Evolutionary conservation across 2,329 filamentous ascomycete genomes (phyloP).

Genomic region (Apiospora saccharicola): DNA sequence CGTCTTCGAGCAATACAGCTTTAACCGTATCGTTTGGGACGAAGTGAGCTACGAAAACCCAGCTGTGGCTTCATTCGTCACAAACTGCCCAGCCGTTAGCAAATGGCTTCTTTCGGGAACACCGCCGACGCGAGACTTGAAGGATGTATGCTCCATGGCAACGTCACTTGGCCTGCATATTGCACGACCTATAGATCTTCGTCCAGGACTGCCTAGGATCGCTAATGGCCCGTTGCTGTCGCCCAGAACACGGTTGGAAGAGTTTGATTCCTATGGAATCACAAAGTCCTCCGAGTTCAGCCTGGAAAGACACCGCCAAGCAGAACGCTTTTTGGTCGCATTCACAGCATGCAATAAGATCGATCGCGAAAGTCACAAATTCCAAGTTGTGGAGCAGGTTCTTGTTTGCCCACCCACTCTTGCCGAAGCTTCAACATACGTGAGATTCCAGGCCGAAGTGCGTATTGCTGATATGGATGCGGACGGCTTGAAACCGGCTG

Average conservation of each 20-base stretch:
- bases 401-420: slow-evolving; percentile 39
- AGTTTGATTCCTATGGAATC: slow-evolving; percentile 42
- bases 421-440: slow-evolving; percentile 37
- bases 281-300: slow-evolving; percentile 45
- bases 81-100: slow-evolving; percentile 40
- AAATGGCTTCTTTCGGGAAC: slow-evolving; percentile 56
- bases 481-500: slow-evolving; percentile 27
- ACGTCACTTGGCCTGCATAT: slow-evolving; percentile 48
- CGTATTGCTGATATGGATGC: slow-evolving; percentile 40
- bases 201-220: slow-evolving; percentile 45
- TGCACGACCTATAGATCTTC: slow-evolving; percentile 42
- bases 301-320: slow-evolving; percentile 45
- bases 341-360: slow-evolving; percentile 42
- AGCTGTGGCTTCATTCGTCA: slow-evolving; percentile 43
- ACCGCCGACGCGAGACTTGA: slow-evolving; percentile 46
- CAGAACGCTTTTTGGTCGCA: slow-evolving; percentile 39
- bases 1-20: slow-evolving; percentile 48
- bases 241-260: slow-evolving; percentile 43
- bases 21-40: slow-evolving; percentile 49
- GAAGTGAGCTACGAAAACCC: slow-evolving; percentile 52
- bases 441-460: slow-evolving; percentile 41
- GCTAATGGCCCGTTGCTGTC: slow-evolving; percentile 42
- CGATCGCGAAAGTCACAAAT: slow-evolving; percentile 29
- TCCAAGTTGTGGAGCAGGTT: slow-evolving; percentile 34
- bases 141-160: slow-evolving; percentile 46